A percentile compares a stretch with the other conserved stretches of the same genome.
These are phyloP conservation scores for Cryptococcus neoformans DNA, from an alignment of 1,284 basidiomycete species.

Conservation along the genomic window DNA sequence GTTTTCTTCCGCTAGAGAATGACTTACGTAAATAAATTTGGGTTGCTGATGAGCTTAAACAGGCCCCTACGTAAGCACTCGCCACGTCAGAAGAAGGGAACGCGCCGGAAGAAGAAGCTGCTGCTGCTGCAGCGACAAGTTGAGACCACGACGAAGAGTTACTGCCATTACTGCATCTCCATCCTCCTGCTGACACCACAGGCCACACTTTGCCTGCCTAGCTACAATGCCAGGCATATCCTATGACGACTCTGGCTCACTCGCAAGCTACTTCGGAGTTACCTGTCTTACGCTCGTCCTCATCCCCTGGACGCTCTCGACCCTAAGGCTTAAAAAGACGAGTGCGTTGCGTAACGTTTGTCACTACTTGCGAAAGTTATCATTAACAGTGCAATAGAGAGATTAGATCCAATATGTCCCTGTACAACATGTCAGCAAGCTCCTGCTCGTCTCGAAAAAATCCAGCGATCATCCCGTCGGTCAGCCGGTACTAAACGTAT, in stretches of 20 bases:
- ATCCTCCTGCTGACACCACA: no score
- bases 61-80: no score
- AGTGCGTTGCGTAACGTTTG: slow-evolving; percentile 9
- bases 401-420: slow-evolving; percentile 28
- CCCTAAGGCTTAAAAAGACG: slow-evolving; percentile 41
- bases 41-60: no score
- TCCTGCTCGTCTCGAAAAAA: slow-evolving; percentile 8
- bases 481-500: slow-evolving; percentile 45
- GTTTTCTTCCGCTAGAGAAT: slow-evolving; percentile 9
- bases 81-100: no score
- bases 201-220: no score
- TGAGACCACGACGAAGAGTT: no score
- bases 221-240: slow-evolving; percentile 43
- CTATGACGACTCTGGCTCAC: slow-evolving; percentile 84
- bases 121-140: no score
- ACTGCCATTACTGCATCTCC: no score
- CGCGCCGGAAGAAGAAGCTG: no score
- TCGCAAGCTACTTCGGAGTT: slow-evolving; percentile 85
- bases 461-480: slow-evolving; percentile 7
- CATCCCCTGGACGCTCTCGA: slow-evolving; percentile 66
- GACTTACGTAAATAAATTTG: no score
- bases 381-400: slow-evolving; percentile 16
- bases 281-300: slow-evolving; percentile 79
- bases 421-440: slow-evolving; percentile 29
- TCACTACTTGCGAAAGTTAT: neutral